Conservation (phyloP, 2,329 filamentous ascomycete genomes). For the Alternaria rosae region DNA sequence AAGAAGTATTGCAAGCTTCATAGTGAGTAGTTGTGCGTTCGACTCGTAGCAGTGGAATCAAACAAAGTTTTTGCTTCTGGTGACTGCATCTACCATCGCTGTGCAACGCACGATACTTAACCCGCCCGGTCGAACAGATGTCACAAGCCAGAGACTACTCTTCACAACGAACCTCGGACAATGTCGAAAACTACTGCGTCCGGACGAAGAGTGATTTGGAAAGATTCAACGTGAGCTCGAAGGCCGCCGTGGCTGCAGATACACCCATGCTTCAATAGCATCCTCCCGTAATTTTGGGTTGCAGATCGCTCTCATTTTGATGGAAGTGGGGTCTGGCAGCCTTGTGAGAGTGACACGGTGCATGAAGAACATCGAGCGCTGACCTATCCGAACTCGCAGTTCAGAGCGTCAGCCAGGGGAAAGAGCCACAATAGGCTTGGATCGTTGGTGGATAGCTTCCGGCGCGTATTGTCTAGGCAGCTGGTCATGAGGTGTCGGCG, state of each 20-base stretch:
- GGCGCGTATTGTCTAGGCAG: constrained; percentile 9
- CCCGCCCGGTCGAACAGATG: background rate
- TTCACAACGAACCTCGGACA: constrained; percentile 25
- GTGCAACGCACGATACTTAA: constrained; percentile 16
- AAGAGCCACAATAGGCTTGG: constrained; percentile 7
- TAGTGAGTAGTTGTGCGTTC: constrained; percentile 18
- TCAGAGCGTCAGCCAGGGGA: constrained; percentile 16
- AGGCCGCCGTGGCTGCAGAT: constrained; percentile 28
- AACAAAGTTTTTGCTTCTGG: background rate
- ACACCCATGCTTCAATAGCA: constrained; percentile 17
- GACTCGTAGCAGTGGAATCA: background rate
- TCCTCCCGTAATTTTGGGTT: constrained; percentile 1
- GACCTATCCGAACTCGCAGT: constrained; percentile 12
- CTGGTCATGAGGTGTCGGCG: constrained; percentile 16
- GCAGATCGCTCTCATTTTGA: constrained; percentile 18
- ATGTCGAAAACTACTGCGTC: constrained; percentile 12
- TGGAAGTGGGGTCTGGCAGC: background rate
- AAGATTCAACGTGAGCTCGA: constrained; percentile 4
- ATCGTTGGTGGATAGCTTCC: constrained; percentile 6
- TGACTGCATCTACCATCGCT: background rate
- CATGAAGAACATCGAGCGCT: background rate
- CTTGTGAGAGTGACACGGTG: constrained; percentile 2
- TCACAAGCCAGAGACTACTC: constrained; percentile 26
- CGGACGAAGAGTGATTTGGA: constrained; percentile 23
- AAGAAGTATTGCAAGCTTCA: constrained; percentile 38